Evolutionary conservation across 1,139 yeast genomes (phyloP), one percentile per base, ranked within the genome.

Genomic region (Pneumocystis wakefieldiae): DNA sequence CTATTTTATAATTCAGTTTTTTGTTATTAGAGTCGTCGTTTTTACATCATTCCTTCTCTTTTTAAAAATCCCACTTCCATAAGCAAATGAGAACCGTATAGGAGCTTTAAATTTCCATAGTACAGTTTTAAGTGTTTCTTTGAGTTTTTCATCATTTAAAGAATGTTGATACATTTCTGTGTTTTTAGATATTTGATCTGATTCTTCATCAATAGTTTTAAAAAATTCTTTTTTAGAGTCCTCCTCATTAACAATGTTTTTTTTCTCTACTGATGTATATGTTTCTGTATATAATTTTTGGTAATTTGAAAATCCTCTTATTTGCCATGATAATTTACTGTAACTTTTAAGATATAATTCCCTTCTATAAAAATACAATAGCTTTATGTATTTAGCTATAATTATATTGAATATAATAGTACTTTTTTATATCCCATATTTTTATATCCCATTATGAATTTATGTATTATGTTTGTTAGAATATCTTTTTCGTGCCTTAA

Each of bases 21-120:
- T 39, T 10, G 2, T 62, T 62, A 39, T 29, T 36, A 24, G 19
- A 61, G 57, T 61, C 17, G 14, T n/a, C 24, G 35, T 62, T 39
- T 32, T 58, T 17, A 55, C 37, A n/a, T 42, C 57, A 57, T 65
- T 64, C 28, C 67, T 65, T 3, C 41, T 90, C 73, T 94, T 98
- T 38, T 84, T 80, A 69, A 94, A 87, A 0, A 94, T 96, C 3
- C 96, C 97, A 8, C 95, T 87, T 0, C 99, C 99, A 73, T 94
- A 94, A 0, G 97, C 99, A 73, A 91, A 85, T 0, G 92, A 85
- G 69, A 80, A 86, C 64, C 82, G 76, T 29, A 87, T 81, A 0
- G 92, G 90, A 0, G 90, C 86, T 61, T 81, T 75, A 72, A 88
- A 87, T 59, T 80, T 76, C 72, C 81, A 73, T 29, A 85, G 72